These are phyloP conservation scores for Xylariaceae sp. DNA, from an alignment of 2,329 filamentous ascomycete genomes.

Conservation along the genomic window DNA sequence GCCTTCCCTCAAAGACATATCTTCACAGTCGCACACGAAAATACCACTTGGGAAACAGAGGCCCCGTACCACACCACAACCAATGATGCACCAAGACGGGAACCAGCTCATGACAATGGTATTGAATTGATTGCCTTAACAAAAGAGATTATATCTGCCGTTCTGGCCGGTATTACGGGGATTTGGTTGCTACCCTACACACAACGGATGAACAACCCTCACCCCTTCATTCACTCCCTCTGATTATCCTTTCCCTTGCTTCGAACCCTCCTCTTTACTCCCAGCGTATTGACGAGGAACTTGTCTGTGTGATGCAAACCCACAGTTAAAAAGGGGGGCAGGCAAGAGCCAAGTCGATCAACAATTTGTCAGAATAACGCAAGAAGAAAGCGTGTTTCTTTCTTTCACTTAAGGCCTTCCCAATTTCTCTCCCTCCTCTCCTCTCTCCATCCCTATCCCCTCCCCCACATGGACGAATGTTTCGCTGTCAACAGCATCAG, in stretches of 20 bases:
- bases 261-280: background rate
- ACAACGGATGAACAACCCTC: background rate
- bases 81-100: background rate
- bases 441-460: background rate
- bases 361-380: conserved; percentile 1
- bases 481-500: background rate
- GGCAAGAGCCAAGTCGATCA: conserved; percentile 4
- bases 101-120: background rate
- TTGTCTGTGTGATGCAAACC: conserved; percentile 11
- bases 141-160: conserved; percentile 26
- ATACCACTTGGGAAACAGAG: too few species aligned
- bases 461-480: background rate
- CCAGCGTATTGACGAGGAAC: background rate
- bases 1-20: too few species aligned
- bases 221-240: background rate
- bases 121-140: conserved; percentile 18
- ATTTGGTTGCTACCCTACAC: background rate
- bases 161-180: conserved; percentile 27
- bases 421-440: too few species aligned
- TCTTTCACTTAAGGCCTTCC: too few species aligned
- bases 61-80: too few species aligned
- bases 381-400: background rate
- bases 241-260: background rate
- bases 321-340: background rate
- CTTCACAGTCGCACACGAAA: too few species aligned